Base-by-base conservation (phyloP, 805 yeast genomes). In the Torulaspora indica region DNA sequence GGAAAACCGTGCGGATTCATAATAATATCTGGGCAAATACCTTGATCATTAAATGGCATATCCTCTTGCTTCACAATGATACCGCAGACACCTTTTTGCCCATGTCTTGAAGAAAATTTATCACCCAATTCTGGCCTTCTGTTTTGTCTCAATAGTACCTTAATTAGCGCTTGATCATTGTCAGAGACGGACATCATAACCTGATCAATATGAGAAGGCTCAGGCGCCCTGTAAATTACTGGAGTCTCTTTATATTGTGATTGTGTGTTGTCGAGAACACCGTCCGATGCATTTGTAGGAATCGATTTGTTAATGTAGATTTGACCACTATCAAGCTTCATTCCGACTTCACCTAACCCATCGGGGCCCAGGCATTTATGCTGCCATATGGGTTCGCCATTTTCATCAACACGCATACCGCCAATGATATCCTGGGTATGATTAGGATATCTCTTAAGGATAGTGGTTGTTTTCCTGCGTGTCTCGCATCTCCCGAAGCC, bases 1-100 rank as follows among this genome's bases (percentile, higher is more conserved):
- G 98, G 98, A 82, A 91, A 93, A 72, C 97, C 98, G 66, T 91
- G 98, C 1, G 98, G 98, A 62, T 91, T 91, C 97, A 91, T 91
- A 60, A 91, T 91, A 53, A 91, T 90, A 70, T 91, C 98, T 0
- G 98, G 98, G 3, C 79, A 73, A 20, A 93, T 77, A 63, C 98
- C 98, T 46, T 81, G 77, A 56, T 93, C 98, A 61, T 82, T 87
- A 68, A 91, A 91, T 10, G 98, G 98, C 75, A 91, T 75, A 60
- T 91, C 98, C 56, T 91, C 98, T 63, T 91, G 98, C 55, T 88
- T 89, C 4, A 91, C 97, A 64, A 91, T 93, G 55, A 93, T 88
- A 69, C 98, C 98, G 73, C 98, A 91, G 24, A 93, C 98, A 79
- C 98, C 98, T 73, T 91, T 91, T 66, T 91, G 98, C 31, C 98